Evolutionary conservation across 2,329 filamentous ascomycete genomes (phyloP), one percentile per base, ranked within the genome.

Genomic region (Phialophora tarda): DNA sequence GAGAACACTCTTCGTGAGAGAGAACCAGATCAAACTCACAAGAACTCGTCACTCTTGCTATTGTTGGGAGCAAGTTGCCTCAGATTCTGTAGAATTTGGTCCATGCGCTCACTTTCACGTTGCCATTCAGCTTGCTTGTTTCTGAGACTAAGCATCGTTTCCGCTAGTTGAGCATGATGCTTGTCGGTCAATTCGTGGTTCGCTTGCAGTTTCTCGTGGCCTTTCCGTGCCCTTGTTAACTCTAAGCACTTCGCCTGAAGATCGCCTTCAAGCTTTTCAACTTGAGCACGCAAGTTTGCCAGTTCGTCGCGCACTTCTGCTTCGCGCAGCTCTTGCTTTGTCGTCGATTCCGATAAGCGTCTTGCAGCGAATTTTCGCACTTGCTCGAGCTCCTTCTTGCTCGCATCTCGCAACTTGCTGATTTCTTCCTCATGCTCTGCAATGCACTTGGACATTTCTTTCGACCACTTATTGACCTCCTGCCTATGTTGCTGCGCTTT

Each of bases 61-160:
- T 73, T 82, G 77, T 76, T 85, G 67, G 82, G 83, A 68, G 83
- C 82, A 48, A 66, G 14, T 10, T 84, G 83, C 57, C 80, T 80
- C 30, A 82, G 77, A 67, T 78, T 82, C 68, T 84, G 81, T 68
- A 83, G 78, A 58, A 82, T 82, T 73, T 82, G 83, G 59, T 80
- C 80, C 66, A 85, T 75, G 51, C 79, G 80, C 57, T 83, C 81
- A 59, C 82, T 81, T 69, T 86, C 83, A 68, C 81, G 79, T 60
- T 81, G 80, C 75, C 84, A 79, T 64, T 80, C 78, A 53, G 81
- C 78, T 78, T 84, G 85, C 12, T 65, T 82, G 78, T 60, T 79
- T 79, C 68, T 82, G 79, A 71, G 81, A 74, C 68, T 74, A 74
- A 59, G 38, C 57, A 72, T 68, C 7, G 64, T 34, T 50, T 63